Conservation (phyloP, 352 stramenopile genomes). For the Pythium pectinolyticum region DNA sequence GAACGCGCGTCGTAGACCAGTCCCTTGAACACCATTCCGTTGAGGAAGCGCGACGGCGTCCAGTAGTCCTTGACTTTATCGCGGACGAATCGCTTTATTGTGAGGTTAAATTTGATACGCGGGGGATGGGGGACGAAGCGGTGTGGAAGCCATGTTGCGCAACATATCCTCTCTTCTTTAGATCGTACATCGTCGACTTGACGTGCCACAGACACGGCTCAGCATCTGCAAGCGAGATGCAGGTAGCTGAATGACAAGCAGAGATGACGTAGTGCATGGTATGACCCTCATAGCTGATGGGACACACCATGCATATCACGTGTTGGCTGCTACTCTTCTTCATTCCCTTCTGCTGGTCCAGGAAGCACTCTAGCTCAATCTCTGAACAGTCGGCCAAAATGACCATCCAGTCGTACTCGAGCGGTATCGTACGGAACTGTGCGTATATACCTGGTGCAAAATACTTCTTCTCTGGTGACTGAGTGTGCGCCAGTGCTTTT, state of each 20-base stretch:
- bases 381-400: background rate
- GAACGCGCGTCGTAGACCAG: background rate
- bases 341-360: background rate
- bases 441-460: too few relatives aligned
- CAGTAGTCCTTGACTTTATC: background rate
- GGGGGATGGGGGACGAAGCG: background rate
- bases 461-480: too few relatives aligned
- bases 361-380: background rate
- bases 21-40: background rate
- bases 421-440: too few relatives aligned
- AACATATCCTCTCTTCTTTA: background rate
- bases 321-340: background rate
- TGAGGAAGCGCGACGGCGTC: conserved; percentile 1
- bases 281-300: background rate
- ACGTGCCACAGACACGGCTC: background rate
- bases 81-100: conserved; percentile 1
- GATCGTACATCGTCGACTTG: background rate
- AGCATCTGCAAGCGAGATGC: too few relatives aligned
- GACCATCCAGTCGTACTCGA: background rate
- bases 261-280: background rate
- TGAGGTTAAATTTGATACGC: background rate
- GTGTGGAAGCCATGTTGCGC: background rate
- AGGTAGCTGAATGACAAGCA: background rate
- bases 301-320: background rate
- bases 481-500: too few relatives aligned